These are phyloP conservation scores for Penicillium palitans DNA, from an alignment of 2,329 filamentous ascomycete genomes.

Conservation along the genomic window DNA sequence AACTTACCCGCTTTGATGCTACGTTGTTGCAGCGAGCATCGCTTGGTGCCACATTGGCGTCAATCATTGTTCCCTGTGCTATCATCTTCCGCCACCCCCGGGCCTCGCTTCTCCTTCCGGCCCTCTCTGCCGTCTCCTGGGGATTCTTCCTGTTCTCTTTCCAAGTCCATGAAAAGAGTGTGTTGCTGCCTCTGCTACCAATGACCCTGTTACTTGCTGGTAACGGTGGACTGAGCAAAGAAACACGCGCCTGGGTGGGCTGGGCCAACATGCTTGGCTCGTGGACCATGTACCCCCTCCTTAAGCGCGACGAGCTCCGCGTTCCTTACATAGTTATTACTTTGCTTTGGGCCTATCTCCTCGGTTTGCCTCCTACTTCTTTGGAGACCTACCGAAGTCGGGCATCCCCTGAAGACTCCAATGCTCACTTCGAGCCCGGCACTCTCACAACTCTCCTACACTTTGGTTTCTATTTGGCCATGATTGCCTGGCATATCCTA, in stretches of 20 bases:
- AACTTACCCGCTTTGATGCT: constrained; percentile 73
- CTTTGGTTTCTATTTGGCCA: constrained; percentile 70
- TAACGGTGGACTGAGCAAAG: constrained; percentile 72
- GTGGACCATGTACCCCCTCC: constrained; percentile 92
- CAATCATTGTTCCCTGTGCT: constrained; percentile 76
- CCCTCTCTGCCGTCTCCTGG: constrained; percentile 84
- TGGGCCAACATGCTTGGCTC: constrained; percentile 86
- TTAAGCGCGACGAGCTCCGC: constrained; percentile 78
- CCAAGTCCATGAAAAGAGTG: constrained; percentile 98
- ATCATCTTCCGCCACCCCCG: constrained; percentile 77
- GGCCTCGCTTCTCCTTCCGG: constrained; percentile 74
- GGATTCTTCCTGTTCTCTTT: constrained; percentile 97
- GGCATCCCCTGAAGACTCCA: constrained; percentile 27
- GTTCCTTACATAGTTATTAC: constrained; percentile 84
- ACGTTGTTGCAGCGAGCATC: constrained; percentile 74
- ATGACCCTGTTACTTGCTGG: constrained; percentile 86
- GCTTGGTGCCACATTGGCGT: constrained; percentile 69
- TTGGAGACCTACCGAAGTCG: constrained; percentile 65
- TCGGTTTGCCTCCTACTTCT: constrained; percentile 80
- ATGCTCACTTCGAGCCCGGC: constrained; percentile 50
- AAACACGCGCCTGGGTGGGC: constrained; percentile 85
- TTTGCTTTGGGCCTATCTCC: constrained; percentile 84
- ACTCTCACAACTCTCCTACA: constrained; percentile 71
- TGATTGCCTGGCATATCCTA: constrained; percentile 77
- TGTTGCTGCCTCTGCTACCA: constrained; percentile 84